Conservation (phyloP, 2,329 filamentous ascomycete genomes). For the Aspergillus phoenicis region DNA sequence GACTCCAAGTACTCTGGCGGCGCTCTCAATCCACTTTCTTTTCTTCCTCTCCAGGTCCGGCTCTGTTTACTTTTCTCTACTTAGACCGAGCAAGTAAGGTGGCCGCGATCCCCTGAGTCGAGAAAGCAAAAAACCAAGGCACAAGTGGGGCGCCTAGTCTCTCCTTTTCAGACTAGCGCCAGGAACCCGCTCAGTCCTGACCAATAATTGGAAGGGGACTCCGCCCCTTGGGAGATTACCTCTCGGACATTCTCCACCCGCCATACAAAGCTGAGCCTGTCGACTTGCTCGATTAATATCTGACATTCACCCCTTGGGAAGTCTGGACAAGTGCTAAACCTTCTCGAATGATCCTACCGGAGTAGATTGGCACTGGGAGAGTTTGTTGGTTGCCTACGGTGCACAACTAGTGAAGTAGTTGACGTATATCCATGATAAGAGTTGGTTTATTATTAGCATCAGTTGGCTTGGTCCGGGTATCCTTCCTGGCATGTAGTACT, state of each 20-base stretch:
- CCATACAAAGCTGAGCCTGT: slow-evolving; percentile 5
- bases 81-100: not conserved
- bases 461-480: not conserved
- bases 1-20: no score
- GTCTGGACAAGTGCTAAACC: not conserved
- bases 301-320: not conserved
- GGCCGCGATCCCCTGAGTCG: slow-evolving; percentile 19
- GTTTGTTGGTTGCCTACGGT: not conserved
- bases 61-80: not conserved
- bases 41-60: not conserved
- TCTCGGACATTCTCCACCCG: slow-evolving; percentile 4
- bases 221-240: slow-evolving; percentile 7
- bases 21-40: not conserved
- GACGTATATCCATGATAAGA: no score
- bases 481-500: not conserved
- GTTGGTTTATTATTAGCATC: slow-evolving; percentile 3
- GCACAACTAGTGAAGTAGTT: no score
- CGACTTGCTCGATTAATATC: not conserved
- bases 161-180: slow-evolving; percentile 22
- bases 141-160: not conserved
- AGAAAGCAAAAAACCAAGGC: slow-evolving; percentile 2
- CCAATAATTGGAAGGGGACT: not conserved
- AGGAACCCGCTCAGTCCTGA: slow-evolving; percentile 27
- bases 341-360: not conserved
- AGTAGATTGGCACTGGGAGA: not conserved